Percentiles rank a stretch among this genome's conserved stretches.
Conservation (phyloP, 768 basidiomycete genomes). For the Kwoniella newhampshirensis region DNA sequence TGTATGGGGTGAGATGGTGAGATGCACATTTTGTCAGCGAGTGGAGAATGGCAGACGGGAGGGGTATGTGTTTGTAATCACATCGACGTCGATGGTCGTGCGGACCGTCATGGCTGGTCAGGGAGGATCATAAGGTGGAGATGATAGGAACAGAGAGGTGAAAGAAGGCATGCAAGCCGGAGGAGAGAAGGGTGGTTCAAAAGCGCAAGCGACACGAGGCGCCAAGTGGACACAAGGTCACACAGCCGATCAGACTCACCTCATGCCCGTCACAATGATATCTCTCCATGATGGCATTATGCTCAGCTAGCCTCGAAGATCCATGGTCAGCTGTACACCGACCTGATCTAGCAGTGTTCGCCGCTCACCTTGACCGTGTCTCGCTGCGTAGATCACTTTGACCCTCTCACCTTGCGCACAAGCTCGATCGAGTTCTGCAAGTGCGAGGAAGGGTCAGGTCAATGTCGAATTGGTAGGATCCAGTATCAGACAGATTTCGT, state of each 20-base stretch:
- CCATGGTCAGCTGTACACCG: not conserved
- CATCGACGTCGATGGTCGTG: too few species aligned
- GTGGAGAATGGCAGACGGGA: too few species aligned
- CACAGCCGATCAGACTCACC: too few species aligned
- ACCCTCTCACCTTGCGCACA: slow-evolving; percentile 26
- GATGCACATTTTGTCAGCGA: not conserved
- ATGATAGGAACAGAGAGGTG: too few species aligned
- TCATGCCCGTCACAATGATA: slow-evolving; percentile 9
- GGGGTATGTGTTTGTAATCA: too few species aligned
- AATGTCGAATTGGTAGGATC: not conserved
- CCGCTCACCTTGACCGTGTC: slow-evolving; percentile 36
- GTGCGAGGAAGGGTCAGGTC: too few species aligned
- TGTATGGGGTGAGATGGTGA: not conserved
- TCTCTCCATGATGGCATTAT: slow-evolving; percentile 22
- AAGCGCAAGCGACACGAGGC: not conserved
- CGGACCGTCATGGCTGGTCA: too few species aligned
- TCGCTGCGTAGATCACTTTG: slow-evolving; percentile 32
- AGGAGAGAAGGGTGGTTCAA: not conserved
- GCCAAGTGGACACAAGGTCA: too few species aligned
- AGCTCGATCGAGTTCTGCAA: slow-evolving; percentile 15
- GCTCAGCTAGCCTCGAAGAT: slow-evolving; percentile 23
- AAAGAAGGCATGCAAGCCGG: too few species aligned
- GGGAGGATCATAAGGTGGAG: too few species aligned
- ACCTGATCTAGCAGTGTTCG: too few species aligned
- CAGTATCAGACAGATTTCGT: too few species aligned